Base-by-base conservation (phyloP, 2,329 filamentous ascomycete species). In the Claviceps digitariae region DNA sequence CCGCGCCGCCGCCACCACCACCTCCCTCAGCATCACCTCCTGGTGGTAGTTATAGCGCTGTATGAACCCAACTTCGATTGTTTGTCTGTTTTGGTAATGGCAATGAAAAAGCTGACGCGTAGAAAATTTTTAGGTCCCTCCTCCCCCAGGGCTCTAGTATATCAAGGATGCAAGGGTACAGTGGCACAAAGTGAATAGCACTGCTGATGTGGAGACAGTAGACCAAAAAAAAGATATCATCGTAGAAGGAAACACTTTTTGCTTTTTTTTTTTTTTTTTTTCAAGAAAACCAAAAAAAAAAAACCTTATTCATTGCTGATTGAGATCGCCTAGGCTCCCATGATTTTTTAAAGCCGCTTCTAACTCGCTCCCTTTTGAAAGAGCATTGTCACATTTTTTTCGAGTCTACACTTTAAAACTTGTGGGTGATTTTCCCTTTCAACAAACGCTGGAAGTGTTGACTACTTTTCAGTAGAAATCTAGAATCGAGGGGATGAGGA, bases 1-100 rank as follows among this genome's bases (percentile, higher is more conserved):
- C 51, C 12, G 71, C 82, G 12, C 81, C 69, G 0, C 66, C 67
- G 31, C 82, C 82, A 10, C 81, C 69, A 0, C 66, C 67, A 46
- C 68, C 69, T 9, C 65, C 66, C n/a, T 68, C 73, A 6, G 76
- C 76, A 44, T 69, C 71, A 8, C 73, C 77, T 48, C 73, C 77
- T n/a, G 75, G 76, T 53, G 70, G 73, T 50, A 72, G 76, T 48
- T 89, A 87, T 64, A 81, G 78, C 60, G 75, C 82, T 61, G 84
- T 86, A 78, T 61, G 81, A 72, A 13, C 9, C 9, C 5, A 36
- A 12, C 13, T n/a, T 40, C 7, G n/a, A 36, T 4, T 21, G 3
- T 41, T 13, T 45, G 20, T 9, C 20, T 43, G 0, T 3, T 43
- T 43, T 43, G 8, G 12, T 15, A 17, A 25, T 44, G 41, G 29